Percentiles rank a stretch among this genome's conserved stretches.
Evolutionary conservation across 1,284 basidiomycete species (phyloP).

Genomic region (Inonotus hispidus): DNA sequence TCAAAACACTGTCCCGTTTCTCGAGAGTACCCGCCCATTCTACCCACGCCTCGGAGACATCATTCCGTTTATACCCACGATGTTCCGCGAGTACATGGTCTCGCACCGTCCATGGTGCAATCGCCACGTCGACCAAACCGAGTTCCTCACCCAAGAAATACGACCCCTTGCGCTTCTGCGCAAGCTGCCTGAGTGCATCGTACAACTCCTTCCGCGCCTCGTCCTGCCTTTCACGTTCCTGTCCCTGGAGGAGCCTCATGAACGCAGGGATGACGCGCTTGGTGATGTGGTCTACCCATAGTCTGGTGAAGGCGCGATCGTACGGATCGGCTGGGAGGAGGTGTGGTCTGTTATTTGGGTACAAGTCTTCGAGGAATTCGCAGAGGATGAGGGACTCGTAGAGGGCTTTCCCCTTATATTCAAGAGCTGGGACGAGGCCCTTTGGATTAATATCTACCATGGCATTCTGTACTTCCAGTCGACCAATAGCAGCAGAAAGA

Average conservation of each 20-base stretch:
- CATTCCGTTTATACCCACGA: slow-evolving; percentile 42
- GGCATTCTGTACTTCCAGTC: background rate
- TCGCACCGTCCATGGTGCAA: slow-evolving; percentile 53
- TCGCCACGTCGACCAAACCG: slow-evolving; percentile 50
- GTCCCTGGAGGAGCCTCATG: slow-evolving; percentile 49
- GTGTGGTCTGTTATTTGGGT: slow-evolving; percentile 38
- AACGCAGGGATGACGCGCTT: slow-evolving; percentile 48
- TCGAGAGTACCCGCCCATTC: slow-evolving; percentile 40
- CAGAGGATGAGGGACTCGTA: slow-evolving; percentile 57
- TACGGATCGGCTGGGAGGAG: slow-evolving; percentile 47
- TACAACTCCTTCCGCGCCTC: slow-evolving; percentile 40
- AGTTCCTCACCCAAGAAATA: slow-evolving; percentile 56
- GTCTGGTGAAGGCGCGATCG: slow-evolving; percentile 43
- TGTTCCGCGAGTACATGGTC: slow-evolving; percentile 46
- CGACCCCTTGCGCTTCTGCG: slow-evolving; percentile 46
- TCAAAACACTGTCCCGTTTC: slow-evolving; percentile 42
- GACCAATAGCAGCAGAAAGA: background rate
- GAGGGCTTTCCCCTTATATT: slow-evolving; percentile 49
- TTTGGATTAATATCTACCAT: slow-evolving; percentile 57
- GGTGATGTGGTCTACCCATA: slow-evolving; percentile 49
- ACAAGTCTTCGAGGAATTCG: slow-evolving; percentile 59
- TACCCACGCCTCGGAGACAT: slow-evolving; percentile 42
- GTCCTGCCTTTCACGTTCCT: slow-evolving; percentile 45
- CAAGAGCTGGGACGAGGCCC: slow-evolving; percentile 61
- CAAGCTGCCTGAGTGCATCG: slow-evolving; percentile 41